Evolutionary conservation across 2,329 filamentous ascomycete species (phyloP).

Genomic region (Parasarocladium wereldwijsianum): DNA sequence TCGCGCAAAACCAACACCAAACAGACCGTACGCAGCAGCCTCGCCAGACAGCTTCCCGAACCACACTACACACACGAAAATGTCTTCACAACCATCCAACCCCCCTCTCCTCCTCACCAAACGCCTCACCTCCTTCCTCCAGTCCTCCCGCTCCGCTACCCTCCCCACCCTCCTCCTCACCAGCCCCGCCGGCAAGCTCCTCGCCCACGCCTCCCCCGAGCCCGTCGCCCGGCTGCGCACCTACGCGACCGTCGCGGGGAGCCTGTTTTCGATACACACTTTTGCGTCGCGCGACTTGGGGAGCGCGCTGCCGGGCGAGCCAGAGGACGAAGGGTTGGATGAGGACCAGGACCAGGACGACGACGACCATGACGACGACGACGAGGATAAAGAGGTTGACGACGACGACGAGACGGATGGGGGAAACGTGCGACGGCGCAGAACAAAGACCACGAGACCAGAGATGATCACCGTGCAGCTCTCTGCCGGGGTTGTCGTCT

Average conservation of each 20-base stretch:
- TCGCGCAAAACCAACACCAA: too few species aligned
- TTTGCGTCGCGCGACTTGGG: conserved; percentile 25
- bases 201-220: conserved; percentile 43
- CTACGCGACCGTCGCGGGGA: conserved; percentile 49
- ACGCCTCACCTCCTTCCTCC: conserved; percentile 47
- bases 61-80: conserved; percentile 11
- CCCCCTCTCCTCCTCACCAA: conserved; percentile 51
- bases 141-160: conserved; percentile 38
- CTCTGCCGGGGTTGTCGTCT: conserved; percentile 41
- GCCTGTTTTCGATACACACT: conserved; percentile 44
- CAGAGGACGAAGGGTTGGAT: conserved; percentile 10
- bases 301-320: conserved; percentile 23
- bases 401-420: conserved; percentile 4
- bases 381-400: conserved; percentile 6
- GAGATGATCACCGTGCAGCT: conserved; percentile 43
- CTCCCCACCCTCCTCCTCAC: conserved; percentile 46
- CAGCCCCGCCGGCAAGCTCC: conserved; percentile 45
- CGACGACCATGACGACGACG: conserved; percentile 11
- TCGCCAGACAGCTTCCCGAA: too few species aligned
- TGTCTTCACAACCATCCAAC: conserved; percentile 25
- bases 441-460: conserved; percentile 15
- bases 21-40: too few species aligned
- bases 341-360: conserved; percentile 11
- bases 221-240: conserved; percentile 43
- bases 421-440: conserved; percentile 3